phyloP scores from a whole-genome alignment of 768 basidiomycete species.

The Pleurotus giganteus region DNA sequence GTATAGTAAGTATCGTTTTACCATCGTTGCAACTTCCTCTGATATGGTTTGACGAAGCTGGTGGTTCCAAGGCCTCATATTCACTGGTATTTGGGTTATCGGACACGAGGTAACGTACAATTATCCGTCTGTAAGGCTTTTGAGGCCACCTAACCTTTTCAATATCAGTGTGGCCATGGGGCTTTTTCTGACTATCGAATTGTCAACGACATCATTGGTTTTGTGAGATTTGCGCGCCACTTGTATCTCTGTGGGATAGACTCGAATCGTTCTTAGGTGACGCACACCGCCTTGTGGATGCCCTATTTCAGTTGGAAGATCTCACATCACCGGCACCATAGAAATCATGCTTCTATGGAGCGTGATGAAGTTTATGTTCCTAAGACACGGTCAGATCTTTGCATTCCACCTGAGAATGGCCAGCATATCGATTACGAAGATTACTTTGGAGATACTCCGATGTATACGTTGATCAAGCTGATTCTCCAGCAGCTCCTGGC shows the following conservation, averaged over 20 bases:
- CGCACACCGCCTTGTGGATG: not conserved
- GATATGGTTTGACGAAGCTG: slow-evolving; percentile 12
- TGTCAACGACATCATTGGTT: slow-evolving; percentile 11
- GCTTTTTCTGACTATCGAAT: slow-evolving; percentile 5
- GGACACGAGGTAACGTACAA: slow-evolving; percentile 12
- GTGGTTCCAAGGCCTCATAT: slow-evolving; percentile 19
- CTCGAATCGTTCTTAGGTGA: not conserved
- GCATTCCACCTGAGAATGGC: slow-evolving; percentile 21
- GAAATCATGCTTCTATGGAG: slow-evolving; percentile 11
- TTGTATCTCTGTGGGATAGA: not conserved
- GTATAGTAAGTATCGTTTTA: not conserved
- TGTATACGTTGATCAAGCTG: slow-evolving; percentile 38
- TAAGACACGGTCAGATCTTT: slow-evolving; percentile 33
- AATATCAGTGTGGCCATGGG: slow-evolving; percentile 12
- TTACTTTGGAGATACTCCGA: slow-evolving; percentile 39
- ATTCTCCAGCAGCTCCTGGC: slow-evolving; percentile 39
- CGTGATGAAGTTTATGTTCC: slow-evolving; percentile 14
- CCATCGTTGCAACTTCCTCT: not conserved
- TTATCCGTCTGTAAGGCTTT: not conserved
- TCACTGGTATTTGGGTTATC: slow-evolving; percentile 19
- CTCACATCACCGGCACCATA: slow-evolving; percentile 20
- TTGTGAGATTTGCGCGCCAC: not conserved
- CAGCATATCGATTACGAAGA: slow-evolving; percentile 30
- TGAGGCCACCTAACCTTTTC: not conserved
- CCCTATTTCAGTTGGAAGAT: slow-evolving; percentile 17